Evolutionary conservation across 2,329 filamentous ascomycete genomes (phyloP).

Genomic region (Penicillium verrucosum): DNA sequence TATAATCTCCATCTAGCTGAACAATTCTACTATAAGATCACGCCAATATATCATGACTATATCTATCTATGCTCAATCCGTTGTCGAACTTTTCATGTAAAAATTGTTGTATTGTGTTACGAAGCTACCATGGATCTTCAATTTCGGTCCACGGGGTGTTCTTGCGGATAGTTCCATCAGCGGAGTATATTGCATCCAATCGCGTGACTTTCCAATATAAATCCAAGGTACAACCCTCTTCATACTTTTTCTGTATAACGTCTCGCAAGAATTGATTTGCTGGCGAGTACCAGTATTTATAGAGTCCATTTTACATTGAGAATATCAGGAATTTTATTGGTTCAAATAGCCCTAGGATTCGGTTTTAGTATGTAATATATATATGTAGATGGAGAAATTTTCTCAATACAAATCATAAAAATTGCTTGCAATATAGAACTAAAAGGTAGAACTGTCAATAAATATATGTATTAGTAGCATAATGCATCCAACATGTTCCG

Average conservation of each 20-base stretch:
- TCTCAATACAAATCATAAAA: not conserved
- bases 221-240: not conserved
- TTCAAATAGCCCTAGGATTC: not conserved
- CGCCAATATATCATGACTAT: no score
- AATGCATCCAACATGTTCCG: not conserved
- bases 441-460: not conserved
- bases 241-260: not conserved
- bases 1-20: not conserved
- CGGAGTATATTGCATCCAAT: slow-evolving; percentile 8
- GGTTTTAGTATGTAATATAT: not conserved
- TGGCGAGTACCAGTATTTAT: not conserved
- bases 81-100: not conserved
- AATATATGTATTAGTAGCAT: not conserved
- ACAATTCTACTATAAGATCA: not conserved
- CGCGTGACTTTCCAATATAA: not conserved
- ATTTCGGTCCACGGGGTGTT: not conserved
- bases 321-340: not conserved
- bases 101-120: not conserved
- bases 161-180: not conserved
- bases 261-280: not conserved
- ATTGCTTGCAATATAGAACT: no score
- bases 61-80: not conserved
- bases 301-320: not conserved
- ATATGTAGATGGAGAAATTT: not conserved
- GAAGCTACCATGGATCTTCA: not conserved